A percentile compares a stretch with the other conserved stretches of the same genome.
Conservation (phyloP, 768 basidiomycete species). For the Rhodotorula toruloides region DNA sequence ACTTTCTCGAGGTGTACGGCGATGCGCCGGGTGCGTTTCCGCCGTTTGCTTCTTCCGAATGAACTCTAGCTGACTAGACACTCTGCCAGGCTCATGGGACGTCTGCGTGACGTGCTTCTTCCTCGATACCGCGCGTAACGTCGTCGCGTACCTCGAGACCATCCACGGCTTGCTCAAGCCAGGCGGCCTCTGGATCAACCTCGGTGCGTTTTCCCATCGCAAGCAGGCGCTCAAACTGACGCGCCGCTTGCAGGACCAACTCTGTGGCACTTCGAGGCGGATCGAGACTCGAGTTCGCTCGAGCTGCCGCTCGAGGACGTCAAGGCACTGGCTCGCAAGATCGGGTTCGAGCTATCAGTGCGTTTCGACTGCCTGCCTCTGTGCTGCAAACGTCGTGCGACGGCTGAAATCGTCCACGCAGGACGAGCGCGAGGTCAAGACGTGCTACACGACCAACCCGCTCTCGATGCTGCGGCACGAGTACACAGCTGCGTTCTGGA, state of each 20-base stretch:
- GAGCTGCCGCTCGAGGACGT: constrained; percentile 88
- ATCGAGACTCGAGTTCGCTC: constrained; percentile 67
- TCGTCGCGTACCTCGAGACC: constrained; percentile 81
- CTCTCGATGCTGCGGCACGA: constrained; percentile 76
- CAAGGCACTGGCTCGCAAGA: constrained; percentile 61
- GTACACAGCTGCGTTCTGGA: constrained; percentile 82
- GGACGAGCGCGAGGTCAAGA: constrained; percentile 73
- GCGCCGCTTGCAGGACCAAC: constrained; percentile 60
- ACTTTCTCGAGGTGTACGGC: constrained; percentile 50
- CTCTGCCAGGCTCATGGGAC: constrained; percentile 64
- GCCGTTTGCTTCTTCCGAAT: background rate
- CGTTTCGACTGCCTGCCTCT: constrained; percentile 43
- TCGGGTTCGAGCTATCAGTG: constrained; percentile 80
- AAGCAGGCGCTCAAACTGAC: too few relatives aligned
- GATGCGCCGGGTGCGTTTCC: background rate
- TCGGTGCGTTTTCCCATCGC: too few relatives aligned
- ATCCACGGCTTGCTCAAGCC: constrained; percentile 75
- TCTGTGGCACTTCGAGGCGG: constrained; percentile 97
- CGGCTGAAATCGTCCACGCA: constrained; percentile 44
- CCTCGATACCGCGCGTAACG: constrained; percentile 91
- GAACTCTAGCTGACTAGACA: background rate
- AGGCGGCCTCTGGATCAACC: constrained; percentile 87
- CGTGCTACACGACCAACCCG: constrained; percentile 79
- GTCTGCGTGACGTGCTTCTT: constrained; percentile 93
- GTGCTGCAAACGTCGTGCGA: background rate